Evolutionary conservation across 441 rosid genomes (phyloP), one percentile per base, ranked within the genome.

Genomic region (Corymbia calophylla): DNA sequence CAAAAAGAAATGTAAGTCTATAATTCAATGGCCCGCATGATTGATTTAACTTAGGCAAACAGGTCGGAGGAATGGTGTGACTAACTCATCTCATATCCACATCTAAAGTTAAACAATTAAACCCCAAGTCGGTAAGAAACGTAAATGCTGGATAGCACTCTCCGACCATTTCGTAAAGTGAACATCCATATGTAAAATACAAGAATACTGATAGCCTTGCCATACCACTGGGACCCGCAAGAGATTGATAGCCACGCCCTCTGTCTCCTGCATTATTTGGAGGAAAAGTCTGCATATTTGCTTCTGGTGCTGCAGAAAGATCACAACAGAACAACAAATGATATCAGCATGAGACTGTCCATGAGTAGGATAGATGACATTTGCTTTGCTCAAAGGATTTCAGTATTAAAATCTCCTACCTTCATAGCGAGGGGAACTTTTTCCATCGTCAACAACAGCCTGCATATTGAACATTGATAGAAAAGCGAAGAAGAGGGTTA

Each of bases 361-460:
- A 64, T 55, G 64, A 44, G 44, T 53, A 87, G 15, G 31, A 87
- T 54, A 25, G 56, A 56, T 64, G 53, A 84, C 86, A 89, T 21
- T 68, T 47, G 82, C 87, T 66, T 77, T 49, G n/a, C 84, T 15
- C 87, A 88, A 82, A 88, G 44, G 23, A 88, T 13, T 44, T 5
- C 51, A 87, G 87, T 66, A 32, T 60, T 29, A 66, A 84, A 49
- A 88, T 31, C 39, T 0, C 90, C 81, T 88, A 96, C 99, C 99
- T 90, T 95, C 96, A 92, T 92, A 94, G 87, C 51, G 91, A 6
- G 91, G 89, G 64, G 92, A 87, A 48, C 87, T 92, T 87, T 94
- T 93, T 87, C 93, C 96, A 87, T 97, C 99, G 87, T 88, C 90
- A 68, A 94, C 92, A 84, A 94, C 99, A 88, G 99, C 98, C 99